These are phyloP conservation scores for Scenedesmus sp. DNA, from an alignment of 163 green algal species.

Conservation along the genomic window DNA sequence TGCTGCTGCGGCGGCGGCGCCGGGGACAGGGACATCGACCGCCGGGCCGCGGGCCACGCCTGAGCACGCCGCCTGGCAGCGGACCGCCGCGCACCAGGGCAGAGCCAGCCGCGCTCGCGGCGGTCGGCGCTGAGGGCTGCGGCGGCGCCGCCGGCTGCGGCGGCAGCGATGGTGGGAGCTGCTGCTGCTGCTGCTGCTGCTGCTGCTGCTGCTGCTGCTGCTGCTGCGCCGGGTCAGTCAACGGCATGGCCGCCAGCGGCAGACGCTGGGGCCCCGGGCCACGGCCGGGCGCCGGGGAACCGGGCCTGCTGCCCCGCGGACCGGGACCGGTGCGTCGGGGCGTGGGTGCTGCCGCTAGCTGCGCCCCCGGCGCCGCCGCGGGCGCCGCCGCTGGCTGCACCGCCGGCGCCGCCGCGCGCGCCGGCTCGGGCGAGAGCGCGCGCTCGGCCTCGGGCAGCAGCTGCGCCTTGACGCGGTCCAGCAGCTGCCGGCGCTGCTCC, in stretches of 20 bases:
- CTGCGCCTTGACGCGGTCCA: slow-evolving; percentile 1
- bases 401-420: background rate
- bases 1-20: no score
- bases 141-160: no score
- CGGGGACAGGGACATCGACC: no score
- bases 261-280: background rate
- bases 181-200: no score
- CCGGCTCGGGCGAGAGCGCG: background rate
- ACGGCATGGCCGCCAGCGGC: background rate
- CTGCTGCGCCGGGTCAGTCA: no score
- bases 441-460: background rate
- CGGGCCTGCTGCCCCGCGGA: background rate
- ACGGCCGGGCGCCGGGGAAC: no score
- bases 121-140: no score
- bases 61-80: no score
- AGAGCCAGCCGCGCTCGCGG: no score
- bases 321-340: background rate
- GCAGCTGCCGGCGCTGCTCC: slow-evolving; percentile 3
- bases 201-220: slow-evolving; percentile 4
- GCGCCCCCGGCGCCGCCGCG: background rate
- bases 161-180: no score
- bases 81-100: no score
- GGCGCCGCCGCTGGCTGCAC: background rate
- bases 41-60: no score
- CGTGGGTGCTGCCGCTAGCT: background rate